These are phyloP conservation scores for Akanthomyces uredinophilus DNA, from an alignment of 2,329 filamentous ascomycete genomes.

Conservation along the genomic window DNA sequence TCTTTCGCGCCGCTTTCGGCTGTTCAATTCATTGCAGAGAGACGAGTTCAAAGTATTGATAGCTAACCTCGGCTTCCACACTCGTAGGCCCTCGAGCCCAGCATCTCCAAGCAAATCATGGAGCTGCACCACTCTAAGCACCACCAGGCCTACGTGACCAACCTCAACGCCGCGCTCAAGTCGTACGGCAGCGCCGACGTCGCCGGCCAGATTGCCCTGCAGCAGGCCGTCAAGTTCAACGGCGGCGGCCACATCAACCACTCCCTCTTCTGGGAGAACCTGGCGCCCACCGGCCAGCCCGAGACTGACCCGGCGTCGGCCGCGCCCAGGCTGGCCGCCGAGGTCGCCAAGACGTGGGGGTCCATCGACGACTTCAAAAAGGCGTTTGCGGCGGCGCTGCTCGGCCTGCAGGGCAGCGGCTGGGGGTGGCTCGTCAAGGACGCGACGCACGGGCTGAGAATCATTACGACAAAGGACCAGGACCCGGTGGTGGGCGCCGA, in stretches of 20 bases:
- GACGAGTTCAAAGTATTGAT: neutral
- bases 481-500: constrained; percentile 63
- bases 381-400: constrained; percentile 58
- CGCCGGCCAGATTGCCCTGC: constrained; percentile 60
- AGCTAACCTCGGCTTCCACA: neutral
- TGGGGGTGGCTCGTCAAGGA: constrained; percentile 84
- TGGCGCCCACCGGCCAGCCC: constrained; percentile 54
- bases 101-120: constrained; percentile 76
- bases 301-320: constrained; percentile 50
- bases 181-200: constrained; percentile 59
- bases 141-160: constrained; percentile 73
- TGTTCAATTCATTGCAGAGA: neutral
- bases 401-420: constrained; percentile 75
- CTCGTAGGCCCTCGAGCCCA: constrained; percentile 60
- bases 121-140: constrained; percentile 75
- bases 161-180: constrained; percentile 63
- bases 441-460: constrained; percentile 50
- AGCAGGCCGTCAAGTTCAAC: constrained; percentile 75
- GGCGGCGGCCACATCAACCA: constrained; percentile 93
- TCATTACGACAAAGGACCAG: constrained; percentile 82
- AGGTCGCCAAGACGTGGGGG: constrained; percentile 65
- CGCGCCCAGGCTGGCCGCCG: constrained; percentile 54
- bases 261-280: constrained; percentile 85
- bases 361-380: constrained; percentile 59
- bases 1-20: neutral